These are phyloP conservation scores for Leucosporidium creatinivorum DNA, from an alignment of 768 basidiomycete genomes.

Conservation along the genomic window DNA sequence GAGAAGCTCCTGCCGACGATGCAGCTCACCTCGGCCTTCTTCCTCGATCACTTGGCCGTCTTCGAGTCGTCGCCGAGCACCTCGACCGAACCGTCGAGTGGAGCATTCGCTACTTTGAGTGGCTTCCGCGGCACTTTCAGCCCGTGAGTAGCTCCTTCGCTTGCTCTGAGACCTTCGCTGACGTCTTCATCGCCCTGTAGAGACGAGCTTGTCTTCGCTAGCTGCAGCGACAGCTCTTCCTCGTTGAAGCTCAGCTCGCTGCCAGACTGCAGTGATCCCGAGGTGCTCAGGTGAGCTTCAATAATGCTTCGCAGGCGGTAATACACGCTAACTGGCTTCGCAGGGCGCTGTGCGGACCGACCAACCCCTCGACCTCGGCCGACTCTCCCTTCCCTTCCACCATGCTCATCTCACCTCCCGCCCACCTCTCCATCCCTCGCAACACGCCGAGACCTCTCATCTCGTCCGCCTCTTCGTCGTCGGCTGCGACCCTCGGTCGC, in stretches of 20 bases:
- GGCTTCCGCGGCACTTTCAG: constrained; percentile 68
- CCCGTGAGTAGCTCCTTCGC: constrained; percentile 46
- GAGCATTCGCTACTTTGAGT: constrained; percentile 63
- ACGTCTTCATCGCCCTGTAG: not conserved
- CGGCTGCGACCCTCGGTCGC: constrained; percentile 2
- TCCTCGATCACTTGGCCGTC: constrained; percentile 74
- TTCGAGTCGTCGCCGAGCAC: constrained; percentile 49
- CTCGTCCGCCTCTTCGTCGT: constrained; percentile 37
- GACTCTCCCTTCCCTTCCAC: constrained; percentile 8
- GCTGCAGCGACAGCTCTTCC: constrained; percentile 6
- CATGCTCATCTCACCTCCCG: constrained; percentile 7
- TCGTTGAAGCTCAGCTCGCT: constrained; percentile 42
- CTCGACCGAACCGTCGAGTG: constrained; percentile 15
- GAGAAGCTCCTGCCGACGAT: constrained; percentile 48
- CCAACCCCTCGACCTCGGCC: constrained; percentile 37
- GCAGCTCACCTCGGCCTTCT: constrained; percentile 61
- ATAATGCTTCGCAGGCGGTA: too few relatives aligned
- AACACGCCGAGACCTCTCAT: constrained; percentile 38
- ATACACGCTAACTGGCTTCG: constrained; percentile 41
- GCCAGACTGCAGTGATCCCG: constrained; percentile 47
- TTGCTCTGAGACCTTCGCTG: not conserved
- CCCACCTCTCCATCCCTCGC: constrained; percentile 36
- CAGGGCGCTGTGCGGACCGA: constrained; percentile 49
- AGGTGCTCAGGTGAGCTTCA: constrained; percentile 45
- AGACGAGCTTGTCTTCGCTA: constrained; percentile 11